phyloP scores from a whole-genome alignment of 177 flowering plant species.

The Tripterygium wilfordii region DNA sequence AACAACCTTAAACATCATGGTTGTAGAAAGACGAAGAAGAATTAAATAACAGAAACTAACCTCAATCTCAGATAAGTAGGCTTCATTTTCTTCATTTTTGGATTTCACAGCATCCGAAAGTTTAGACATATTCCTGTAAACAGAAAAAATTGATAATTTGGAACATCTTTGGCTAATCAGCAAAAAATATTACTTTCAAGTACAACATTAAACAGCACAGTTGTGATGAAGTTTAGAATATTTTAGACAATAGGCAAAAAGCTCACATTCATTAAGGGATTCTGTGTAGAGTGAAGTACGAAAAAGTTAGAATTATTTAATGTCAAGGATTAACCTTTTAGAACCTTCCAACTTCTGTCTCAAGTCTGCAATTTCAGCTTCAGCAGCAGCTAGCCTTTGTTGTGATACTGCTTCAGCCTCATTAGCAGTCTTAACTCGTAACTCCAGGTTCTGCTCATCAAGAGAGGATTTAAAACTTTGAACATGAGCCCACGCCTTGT shows the following conservation, averaged over 20 bases:
- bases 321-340: slow-evolving; percentile 46
- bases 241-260: not conserved
- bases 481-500: slow-evolving; percentile 89
- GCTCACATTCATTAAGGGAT: not conserved
- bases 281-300: not conserved
- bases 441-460: slow-evolving; percentile 82
- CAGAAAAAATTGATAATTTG: not conserved
- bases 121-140: slow-evolving; percentile 53
- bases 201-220: not conserved
- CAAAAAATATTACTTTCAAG: not conserved
- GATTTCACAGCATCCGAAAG: slow-evolving; percentile 69
- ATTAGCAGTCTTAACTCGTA: slow-evolving; percentile 82
- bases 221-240: not conserved
- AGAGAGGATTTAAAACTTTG: slow-evolving; percentile 75
- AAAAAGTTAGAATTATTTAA: no score
- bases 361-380: slow-evolving; percentile 89
- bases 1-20: not conserved
- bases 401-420: slow-evolving; percentile 94
- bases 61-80: slow-evolving; percentile 92
- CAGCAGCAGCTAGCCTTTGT: slow-evolving; percentile 87
- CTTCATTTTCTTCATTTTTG: slow-evolving; percentile 86
- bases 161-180: no score
- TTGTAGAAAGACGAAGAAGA: not conserved
- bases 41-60: slow-evolving; percentile 29
- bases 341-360: slow-evolving; percentile 73